Evolutionary conservation across 208 protist species (phyloP), one percentile per base, ranked within the genome.

Genomic region (Herpetomonas samuelpessoai): DNA sequence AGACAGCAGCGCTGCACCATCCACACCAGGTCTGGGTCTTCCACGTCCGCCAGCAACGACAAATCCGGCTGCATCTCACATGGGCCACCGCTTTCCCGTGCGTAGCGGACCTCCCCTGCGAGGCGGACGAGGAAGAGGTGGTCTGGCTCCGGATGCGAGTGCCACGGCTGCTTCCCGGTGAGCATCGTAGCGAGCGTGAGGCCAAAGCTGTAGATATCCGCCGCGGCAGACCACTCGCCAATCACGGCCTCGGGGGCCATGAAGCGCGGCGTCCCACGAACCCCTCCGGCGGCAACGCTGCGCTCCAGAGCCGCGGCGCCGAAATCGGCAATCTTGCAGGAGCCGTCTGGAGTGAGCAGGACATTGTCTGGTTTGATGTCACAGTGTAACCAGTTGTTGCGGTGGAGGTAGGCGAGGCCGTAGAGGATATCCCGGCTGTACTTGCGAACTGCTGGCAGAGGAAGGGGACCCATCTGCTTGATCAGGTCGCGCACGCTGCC

Each of bases 341-440:
- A 60, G 25, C 91, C 93, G 18, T 82, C 76, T 19, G 67, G 57
- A 19, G 65, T 74, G 26, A 97, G 71, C 4, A 97, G 73, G 24
- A 96, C 79, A 69, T 97, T 97, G 44, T 93, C 79, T 16, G 89
- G 89, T 71, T 97, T 97, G 49, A 97, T 75, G 68, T 97, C 91
- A 35, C 91, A 86, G 74, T 97, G 93, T 39, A 91, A 58, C 63
- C 91, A 87, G 41, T 82, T 74, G 54, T 80, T 65, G 10, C 74
- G 48, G 68, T 97, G 93, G 35, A 97, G 73, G 75, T 94, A 94
- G 39, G 67, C 57, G 29, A 97, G 70, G 2, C 86, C 93, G 7
- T 78, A 62, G 3, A 95, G 72, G 3, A 92, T 72, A 57, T 92
- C 81, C 3, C 68, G 66, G 2, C 82, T 28, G 62, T 94, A 92